A percentile compares a stretch with the other conserved stretches of the same genome.
phyloP scores from a whole-genome alignment of 2,329 filamentous ascomycete genomes.

The Orbilia oligospora region DNA sequence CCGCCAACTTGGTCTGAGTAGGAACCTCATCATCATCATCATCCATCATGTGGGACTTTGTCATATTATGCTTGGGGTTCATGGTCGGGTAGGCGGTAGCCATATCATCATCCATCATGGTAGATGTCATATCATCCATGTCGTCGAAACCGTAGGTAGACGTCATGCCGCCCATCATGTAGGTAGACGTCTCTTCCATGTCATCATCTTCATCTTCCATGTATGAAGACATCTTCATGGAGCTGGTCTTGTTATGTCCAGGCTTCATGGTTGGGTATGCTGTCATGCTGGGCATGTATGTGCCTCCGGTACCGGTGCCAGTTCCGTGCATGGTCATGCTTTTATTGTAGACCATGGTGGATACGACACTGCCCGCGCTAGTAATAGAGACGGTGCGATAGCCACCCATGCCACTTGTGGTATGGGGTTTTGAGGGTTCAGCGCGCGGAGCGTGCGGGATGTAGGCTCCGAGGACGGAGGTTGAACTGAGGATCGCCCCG shows the following conservation, averaged over 20 bases:
- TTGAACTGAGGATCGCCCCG: not conserved
- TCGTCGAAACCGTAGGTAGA: not conserved
- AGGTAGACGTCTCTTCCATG: not conserved
- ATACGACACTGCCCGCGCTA: not conserved
- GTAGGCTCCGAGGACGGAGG: not conserved
- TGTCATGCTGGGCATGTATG: slow-evolving; percentile 1
- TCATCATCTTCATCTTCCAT: not conserved
- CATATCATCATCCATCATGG: no score
- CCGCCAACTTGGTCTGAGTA: no score
- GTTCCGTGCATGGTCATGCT: slow-evolving; percentile 24
- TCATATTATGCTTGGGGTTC: no score
- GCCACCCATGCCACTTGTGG: not conserved
- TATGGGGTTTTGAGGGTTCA: not conserved
- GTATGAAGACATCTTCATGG: not conserved
- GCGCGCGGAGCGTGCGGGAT: not conserved
- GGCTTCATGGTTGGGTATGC: not conserved
- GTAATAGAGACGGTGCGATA: slow-evolving; percentile 16
- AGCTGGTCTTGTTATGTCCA: not conserved
- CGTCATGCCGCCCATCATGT: not conserved
- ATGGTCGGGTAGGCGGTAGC: no score
- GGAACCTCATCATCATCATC: no score
- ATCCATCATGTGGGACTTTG: no score
- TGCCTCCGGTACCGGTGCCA: slow-evolving; percentile 29
- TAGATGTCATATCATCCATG: not conserved
- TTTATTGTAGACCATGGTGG: slow-evolving; percentile 18